Evolutionary conservation across 106 monocot genomes (phyloP).

Genomic region (Narthecium ossifragum): DNA sequence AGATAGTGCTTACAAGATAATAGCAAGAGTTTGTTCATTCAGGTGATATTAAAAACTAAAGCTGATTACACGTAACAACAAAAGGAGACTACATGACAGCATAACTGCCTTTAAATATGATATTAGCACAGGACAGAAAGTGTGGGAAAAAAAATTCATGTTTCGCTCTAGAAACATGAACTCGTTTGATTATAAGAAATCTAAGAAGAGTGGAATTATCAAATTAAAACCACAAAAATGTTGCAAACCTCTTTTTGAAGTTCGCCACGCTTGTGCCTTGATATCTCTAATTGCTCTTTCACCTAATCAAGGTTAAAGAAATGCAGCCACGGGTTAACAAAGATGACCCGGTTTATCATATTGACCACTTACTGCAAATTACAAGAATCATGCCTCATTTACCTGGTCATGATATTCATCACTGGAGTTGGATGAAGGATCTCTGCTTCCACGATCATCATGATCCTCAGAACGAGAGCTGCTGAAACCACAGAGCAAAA

Average conservation of each 20-base stretch:
- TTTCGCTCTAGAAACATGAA: neutral
- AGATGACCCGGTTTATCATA: neutral
- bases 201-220: neutral
- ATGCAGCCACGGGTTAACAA: neutral
- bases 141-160: neutral
- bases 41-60: too few relatives aligned
- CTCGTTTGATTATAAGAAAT: neutral
- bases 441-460: constrained; percentile 49
- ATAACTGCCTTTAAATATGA: too few relatives aligned
- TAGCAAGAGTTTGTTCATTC: too few relatives aligned
- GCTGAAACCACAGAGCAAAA: constrained; percentile 14
- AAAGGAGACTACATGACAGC: too few relatives aligned
- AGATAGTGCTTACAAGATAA: too few relatives aligned
- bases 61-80: too few relatives aligned
- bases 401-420: constrained; percentile 54
- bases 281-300: constrained; percentile 49
- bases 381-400: neutral
- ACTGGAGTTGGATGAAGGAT: constrained; percentile 55
- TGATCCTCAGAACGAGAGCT: constrained; percentile 26
- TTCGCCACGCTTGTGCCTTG: constrained; percentile 45
- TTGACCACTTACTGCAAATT: neutral
- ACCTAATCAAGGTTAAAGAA: constrained; percentile 25
- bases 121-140: too few relatives aligned
- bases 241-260: constrained; percentile 59
- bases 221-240: neutral